Evolutionary conservation across 805 yeast genomes (phyloP).

Genomic region (Tetrapisispora phaffii): DNA sequence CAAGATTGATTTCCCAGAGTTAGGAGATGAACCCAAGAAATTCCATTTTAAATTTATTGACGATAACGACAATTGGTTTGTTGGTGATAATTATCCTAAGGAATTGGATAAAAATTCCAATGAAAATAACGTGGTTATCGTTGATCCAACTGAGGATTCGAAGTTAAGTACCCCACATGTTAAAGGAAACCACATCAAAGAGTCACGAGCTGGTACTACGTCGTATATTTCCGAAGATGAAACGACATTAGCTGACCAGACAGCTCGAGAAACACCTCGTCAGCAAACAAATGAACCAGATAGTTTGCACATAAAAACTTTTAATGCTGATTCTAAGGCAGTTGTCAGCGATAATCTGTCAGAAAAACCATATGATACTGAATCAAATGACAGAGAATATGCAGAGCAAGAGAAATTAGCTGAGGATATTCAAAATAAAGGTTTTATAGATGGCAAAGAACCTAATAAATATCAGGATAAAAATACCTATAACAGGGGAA

Average conservation of each 20-base stretch:
- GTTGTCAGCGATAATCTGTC: too few species aligned
- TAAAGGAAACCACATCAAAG: neutral
- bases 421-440: neutral
- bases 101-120: conserved; percentile 32
- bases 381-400: too few species aligned
- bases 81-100: conserved; percentile 20
- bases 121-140: conserved; percentile 29
- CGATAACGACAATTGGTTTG: conserved; percentile 24
- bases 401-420: neutral
- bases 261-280: too few species aligned
- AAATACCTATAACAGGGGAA: neutral
- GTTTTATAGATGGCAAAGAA: neutral
- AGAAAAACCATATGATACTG: too few species aligned
- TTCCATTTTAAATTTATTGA: conserved; percentile 24
- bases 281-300: too few species aligned
- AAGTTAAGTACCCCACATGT: neutral
- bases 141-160: neutral
- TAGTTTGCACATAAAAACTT: too few species aligned
- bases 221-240: too few species aligned
- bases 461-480: neutral
- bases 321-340: too few species aligned
- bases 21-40: conserved; percentile 7
- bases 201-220: too few species aligned
- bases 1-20: conserved; percentile 18
- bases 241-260: too few species aligned